Evolutionary conservation across 441 rosid species (phyloP), one percentile per base, ranked within the genome.

Genomic region (Bocquillonia castaneifolia): DNA sequence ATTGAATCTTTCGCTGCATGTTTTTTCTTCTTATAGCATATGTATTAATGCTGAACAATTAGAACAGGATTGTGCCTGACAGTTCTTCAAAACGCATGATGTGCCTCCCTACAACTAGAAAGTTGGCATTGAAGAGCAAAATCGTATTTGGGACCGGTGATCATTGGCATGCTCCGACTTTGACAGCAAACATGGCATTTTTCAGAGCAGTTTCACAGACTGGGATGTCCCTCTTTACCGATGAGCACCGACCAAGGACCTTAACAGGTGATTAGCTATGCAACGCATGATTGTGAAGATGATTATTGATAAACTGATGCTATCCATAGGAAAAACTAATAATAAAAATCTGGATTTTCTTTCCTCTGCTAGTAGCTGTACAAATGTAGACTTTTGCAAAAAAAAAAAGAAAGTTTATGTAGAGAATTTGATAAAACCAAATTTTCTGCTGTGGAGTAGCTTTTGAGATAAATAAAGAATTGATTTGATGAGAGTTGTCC

Each of bases 131-230:
- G 84, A 88, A 90, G 82, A 94, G 84, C 85, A 91, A 88, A 81
- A 72, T 81, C 44, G 87, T 85, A 68, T 93, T 86, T 68, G 99
- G 99, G 66, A 89, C 97, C 39, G 96, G 96, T 54, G 96, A 91
- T 80, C 69, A 69, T 68, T 88, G 93, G 93, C 83, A 69, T 71
- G 86, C 92, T 5, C 86, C 92, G 0, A 91, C 97, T 40, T 80
- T 89, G 80, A 93, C 96, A 25, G 96, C 99, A 63, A 93, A 93
- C 77, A 83, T 81, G 88, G 92, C 86, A 50, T 91, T 93, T 82
- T 88, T 84, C 59, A 83, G 97, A 87, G 96, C 97, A 47, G 86
- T 91, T 75, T 81, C 93, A 56, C 99, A 93, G 84, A 84, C 92
- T 10, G 99, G 92, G 72, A 87, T 93, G 93, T 87, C 96, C 37